Percentiles rank a stretch among this genome's conserved stretches.
Evolutionary conservation across 257 asterid genomes (phyloP).

Genomic region (Rehmannia glutinosa): DNA sequence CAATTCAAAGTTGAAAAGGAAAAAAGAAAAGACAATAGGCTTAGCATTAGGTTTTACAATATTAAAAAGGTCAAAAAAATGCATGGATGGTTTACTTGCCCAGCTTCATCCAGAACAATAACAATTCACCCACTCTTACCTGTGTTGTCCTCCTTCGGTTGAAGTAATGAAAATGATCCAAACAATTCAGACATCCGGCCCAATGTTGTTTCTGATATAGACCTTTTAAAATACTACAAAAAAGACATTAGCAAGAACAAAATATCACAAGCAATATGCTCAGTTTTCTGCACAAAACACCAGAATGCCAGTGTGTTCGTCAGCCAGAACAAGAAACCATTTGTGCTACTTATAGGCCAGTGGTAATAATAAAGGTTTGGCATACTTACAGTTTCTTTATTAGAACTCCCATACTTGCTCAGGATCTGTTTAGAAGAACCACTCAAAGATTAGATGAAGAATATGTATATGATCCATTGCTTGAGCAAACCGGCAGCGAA

Average conservation of each 20-base stretch:
- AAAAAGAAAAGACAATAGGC: neutral
- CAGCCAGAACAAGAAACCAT: neutral
- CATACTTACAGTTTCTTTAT: constrained; percentile 52
- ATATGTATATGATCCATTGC: neutral
- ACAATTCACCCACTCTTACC: constrained; percentile 37
- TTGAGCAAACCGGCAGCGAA: neutral
- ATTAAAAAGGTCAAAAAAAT: neutral
- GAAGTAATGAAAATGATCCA: constrained; percentile 64
- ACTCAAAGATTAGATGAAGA: constrained; percentile 7
- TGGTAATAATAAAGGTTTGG: neutral
- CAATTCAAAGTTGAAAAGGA: neutral
- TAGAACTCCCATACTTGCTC: constrained; percentile 63
- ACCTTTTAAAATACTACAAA: constrained; percentile 66
- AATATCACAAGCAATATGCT: neutral
- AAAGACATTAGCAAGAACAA: constrained; percentile 8
- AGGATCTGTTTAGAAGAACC: constrained; percentile 50
- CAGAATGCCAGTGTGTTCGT: neutral
- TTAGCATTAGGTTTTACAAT: neutral
- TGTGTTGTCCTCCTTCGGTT: constrained; percentile 46
- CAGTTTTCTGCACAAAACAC: neutral
- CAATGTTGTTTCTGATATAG: constrained; percentile 72
- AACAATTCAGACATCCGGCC: constrained; percentile 57
- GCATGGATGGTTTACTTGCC: neutral
- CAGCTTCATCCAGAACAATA: constrained; percentile 10
- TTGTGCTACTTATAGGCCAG: neutral